phyloP scores from a whole-genome alignment of 768 basidiomycete species.

The Gyrodon lividus region DNA sequence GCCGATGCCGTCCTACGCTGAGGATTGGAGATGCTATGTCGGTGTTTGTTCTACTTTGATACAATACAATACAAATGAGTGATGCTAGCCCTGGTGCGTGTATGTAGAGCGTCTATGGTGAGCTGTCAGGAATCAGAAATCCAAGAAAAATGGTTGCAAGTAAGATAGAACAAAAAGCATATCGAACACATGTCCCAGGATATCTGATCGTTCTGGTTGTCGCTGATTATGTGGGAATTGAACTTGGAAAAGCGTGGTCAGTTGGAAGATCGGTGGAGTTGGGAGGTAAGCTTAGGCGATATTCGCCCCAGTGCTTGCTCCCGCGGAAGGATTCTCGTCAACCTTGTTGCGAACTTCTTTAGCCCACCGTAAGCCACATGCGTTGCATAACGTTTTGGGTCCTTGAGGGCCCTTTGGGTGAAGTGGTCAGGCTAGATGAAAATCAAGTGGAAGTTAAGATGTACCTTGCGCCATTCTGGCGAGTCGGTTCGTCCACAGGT shows the following conservation, averaged over 20 bases:
- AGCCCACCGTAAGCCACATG: conserved; percentile 93
- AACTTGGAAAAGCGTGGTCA: not conserved
- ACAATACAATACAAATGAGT: conserved; percentile 2
- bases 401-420: conserved; percentile 76
- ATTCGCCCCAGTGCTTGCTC: conserved; percentile 19
- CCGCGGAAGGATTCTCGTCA: conserved; percentile 32
- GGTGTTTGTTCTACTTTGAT: conserved; percentile 9
- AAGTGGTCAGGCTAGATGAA: conserved; percentile 17
- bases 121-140: conserved; percentile 15
- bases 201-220: conserved; percentile 1
- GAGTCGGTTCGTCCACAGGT: conserved; percentile 95
- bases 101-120: conserved; percentile 9
- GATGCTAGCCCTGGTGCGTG: conserved; percentile 8
- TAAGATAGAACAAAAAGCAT: conserved; percentile 5
- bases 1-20: not conserved
- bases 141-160: conserved; percentile 10
- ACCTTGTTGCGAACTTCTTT: conserved; percentile 58
- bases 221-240: not conserved
- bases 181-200: conserved; percentile 3
- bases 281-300: conserved; percentile 11
- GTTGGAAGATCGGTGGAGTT: not conserved
- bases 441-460: not conserved
- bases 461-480: conserved; percentile 94
- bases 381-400: conserved; percentile 97
- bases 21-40: conserved; percentile 2